Evolutionary conservation across 306 rosid genomes (phyloP), one percentile per base, ranked within the genome.

Genomic region (Sicyos edulis): DNA sequence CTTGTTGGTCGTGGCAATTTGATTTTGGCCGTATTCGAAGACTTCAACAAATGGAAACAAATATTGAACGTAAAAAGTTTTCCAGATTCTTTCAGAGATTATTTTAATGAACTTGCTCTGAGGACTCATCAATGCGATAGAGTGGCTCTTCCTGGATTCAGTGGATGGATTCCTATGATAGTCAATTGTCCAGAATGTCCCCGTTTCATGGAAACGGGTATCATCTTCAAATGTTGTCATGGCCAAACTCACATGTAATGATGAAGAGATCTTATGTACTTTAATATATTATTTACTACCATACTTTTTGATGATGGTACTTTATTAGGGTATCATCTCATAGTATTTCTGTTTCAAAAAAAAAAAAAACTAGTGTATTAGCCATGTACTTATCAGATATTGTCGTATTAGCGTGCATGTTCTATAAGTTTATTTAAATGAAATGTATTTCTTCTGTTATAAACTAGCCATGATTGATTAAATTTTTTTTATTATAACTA

Each of bases 211-310:
- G 88, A 86, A 26, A 75, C 86, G 7, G 85, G 66, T 59, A 70
- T 86, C 76, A 86, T 78, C 78, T 88, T 84, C 79, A 86, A 84
- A 74, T 88, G 89, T n/a, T 88, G 91, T 81, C 91, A 88, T 76
- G 64, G 70, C 7, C 84, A 57, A 32, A 57, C 22, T 47, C 11
- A 74, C 2, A 10, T 60, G 22, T 70, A 70, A 52, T 2, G 6
- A 70, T 15, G 47, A 4, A 15, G 13, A 10, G 22, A 21, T 54
- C 59, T 3, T 54, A 54, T 51, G 26, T 57, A 22, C 10, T 11
- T 57, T 10, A 6, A 10, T 21, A 57, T 57, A 21, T 21, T 4
- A 57, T 57, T 5, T 57, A 57, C 14, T 57, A 11, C 37, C 12
- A 5, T 64, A 19, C 53, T 40, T 37, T 17, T 62, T 63, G 1